Conservation (phyloP, 257 asterid genomes). For the Fraxinus pennsylvanica region DNA sequence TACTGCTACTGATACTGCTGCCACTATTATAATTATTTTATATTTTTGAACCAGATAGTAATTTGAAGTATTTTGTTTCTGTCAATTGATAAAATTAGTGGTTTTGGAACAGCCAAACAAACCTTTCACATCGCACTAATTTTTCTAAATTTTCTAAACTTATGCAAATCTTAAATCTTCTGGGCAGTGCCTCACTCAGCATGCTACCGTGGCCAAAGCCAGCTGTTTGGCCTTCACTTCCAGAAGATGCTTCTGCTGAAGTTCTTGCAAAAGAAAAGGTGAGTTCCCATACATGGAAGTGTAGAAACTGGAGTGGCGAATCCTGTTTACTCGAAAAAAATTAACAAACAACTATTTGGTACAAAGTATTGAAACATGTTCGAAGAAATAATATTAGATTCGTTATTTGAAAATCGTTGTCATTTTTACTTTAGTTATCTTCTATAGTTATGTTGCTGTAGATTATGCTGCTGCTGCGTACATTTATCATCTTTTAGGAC, state of each 20-base stretch:
- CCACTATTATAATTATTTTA: not conserved
- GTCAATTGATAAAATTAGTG: not conserved
- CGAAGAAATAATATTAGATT: not conserved
- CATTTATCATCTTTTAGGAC: not conserved
- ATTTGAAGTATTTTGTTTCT: slow-evolving; percentile 1
- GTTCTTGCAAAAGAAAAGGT: slow-evolving; percentile 96
- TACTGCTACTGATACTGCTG: not conserved
- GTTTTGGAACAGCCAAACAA: not conserved
- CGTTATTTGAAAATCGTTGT: not conserved
- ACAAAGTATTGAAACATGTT: slow-evolving; percentile 14
- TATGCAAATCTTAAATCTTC: slow-evolving; percentile 19
- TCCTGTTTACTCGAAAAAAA: slow-evolving; percentile 8
- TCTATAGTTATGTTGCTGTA: not conserved
- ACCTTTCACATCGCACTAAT: slow-evolving; percentile 9
- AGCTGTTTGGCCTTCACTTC: slow-evolving; percentile 94
- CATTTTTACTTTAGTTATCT: slow-evolving; percentile 10
- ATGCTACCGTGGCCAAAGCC: slow-evolving; percentile 99
- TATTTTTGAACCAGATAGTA: slow-evolving; percentile 12
- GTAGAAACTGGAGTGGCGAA: slow-evolving; percentile 7
- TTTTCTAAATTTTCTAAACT: slow-evolving; percentile 28
- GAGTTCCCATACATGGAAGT: slow-evolving; percentile 33
- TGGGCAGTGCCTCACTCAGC: slow-evolving; percentile 91
- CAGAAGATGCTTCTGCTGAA: slow-evolving; percentile 78
- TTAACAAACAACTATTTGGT: not conserved
- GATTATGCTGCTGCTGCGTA: not conserved